Percentiles rank a stretch among this genome's conserved stretches.
Evolutionary conservation across 805 yeast species (phyloP).

Genomic region (Pichia occidentalis): DNA sequence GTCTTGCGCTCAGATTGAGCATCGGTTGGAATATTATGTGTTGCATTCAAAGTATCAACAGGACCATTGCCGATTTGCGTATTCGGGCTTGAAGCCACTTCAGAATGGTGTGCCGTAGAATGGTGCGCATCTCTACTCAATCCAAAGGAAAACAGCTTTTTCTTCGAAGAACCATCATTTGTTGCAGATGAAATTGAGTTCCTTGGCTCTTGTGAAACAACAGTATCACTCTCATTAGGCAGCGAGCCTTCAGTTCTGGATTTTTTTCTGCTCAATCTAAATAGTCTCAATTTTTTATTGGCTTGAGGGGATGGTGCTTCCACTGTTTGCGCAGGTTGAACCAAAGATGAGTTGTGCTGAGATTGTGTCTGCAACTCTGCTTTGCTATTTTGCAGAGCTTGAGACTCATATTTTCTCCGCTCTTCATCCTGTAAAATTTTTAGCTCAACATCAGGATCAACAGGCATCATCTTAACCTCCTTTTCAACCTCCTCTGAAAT

Average conservation of each 20-base stretch:
- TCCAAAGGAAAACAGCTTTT: slow-evolving; percentile 8
- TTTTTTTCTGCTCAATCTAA: slow-evolving; percentile 10
- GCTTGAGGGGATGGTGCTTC: no score
- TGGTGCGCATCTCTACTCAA: background rate
- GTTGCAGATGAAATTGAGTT: background rate
- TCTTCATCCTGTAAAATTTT: slow-evolving; percentile 4
- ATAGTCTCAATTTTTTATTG: slow-evolving; percentile 7
- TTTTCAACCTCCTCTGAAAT: slow-evolving; percentile 14
- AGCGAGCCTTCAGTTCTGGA: no score
- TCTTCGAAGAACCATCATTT: background rate
- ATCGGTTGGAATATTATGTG: no score
- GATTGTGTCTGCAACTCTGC: no score
- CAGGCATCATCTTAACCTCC: slow-evolving; percentile 9
- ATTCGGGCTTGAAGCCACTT: no score
- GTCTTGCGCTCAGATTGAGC: no score
- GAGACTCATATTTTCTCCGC: background rate
- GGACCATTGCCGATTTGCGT: no score
- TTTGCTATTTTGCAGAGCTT: background rate
- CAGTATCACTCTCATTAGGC: slow-evolving; percentile 7
- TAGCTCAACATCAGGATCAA: slow-evolving; percentile 9
- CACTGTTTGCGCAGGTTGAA: no score
- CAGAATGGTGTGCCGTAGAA: no score
- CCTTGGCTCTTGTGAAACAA: slow-evolving; percentile 10
- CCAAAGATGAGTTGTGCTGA: no score
- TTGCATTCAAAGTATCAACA: no score